Evolutionary conservation across 2,329 filamentous ascomycete species (phyloP), one percentile per base, ranked within the genome.

Genomic region (Sclerotinia minor): DNA sequence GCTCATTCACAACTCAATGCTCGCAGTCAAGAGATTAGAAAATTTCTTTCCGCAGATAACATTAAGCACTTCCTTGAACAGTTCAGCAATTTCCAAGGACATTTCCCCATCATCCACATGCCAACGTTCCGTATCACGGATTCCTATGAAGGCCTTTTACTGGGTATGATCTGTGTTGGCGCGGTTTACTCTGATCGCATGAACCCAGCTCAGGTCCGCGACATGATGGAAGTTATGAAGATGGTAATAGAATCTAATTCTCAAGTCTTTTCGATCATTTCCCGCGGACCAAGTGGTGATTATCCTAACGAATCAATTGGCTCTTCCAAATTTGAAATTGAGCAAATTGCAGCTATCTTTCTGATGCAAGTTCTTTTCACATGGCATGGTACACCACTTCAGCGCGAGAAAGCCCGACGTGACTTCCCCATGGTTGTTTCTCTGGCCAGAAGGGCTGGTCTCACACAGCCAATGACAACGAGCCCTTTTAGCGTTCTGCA

Each of bases 51-150:
- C 60, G 83, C 86, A 69, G 85, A 89, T 73, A 90, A 90, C 77
- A 83, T 92, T 76, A 88, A 87, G 80, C 84, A 88, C 75, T 91
- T 91, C 76, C 83, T 92, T 77, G 84, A 88, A 73, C 84, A 88
- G 74, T 92, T 90, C 81, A 87, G 84, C 69, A 87, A 91, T 77
- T 92, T 89, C 77, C 87, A 92, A 77, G 84, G 86, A 69, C 90
- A 93, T 77, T 91, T 91, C 80, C 87, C 89, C 26, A 83, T 91
- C 72, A 83, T 92, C 64, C 89, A 93, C 75, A 83, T 89, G 76
- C 85, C 89, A 47, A 90, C 89, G 11, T 91, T 92, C 78, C 84
- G 87, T 75, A 84, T 90, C 65, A 81, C 84, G 70, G 83, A 88
- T 70, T 85, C 87, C 58, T 87, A 89, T 76, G 86, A 88, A 69